Evolutionary conservation across 2,329 filamentous ascomycete species (phyloP).

Genomic region (Colletotrichum sansevieriae): DNA sequence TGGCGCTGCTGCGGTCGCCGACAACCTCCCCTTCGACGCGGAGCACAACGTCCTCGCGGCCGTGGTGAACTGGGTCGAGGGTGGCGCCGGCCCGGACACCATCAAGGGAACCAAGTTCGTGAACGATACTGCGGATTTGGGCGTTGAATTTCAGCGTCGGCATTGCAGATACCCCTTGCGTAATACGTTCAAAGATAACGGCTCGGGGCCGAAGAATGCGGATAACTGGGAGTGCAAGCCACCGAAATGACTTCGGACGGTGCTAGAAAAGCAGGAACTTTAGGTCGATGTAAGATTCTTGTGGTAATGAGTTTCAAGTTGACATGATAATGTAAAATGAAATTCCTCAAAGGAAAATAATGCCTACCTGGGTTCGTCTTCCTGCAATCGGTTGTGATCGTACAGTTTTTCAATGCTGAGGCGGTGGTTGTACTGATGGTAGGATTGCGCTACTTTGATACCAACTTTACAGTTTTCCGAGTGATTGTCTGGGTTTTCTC

Average conservation of each 20-base stretch:
- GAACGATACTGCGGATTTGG: slow-evolving; percentile 37
- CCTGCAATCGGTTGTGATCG: no score
- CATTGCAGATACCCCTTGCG: slow-evolving; percentile 35
- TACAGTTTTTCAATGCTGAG: no score
- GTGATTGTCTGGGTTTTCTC: no score
- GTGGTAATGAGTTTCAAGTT: neutral
- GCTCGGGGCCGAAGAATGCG: neutral
- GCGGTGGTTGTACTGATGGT: no score
- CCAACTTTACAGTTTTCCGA: no score
- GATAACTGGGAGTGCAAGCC: slow-evolving; percentile 29
- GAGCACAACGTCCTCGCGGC: slow-evolving; percentile 60
- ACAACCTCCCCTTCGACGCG: slow-evolving; percentile 48
- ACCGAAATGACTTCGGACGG: neutral
- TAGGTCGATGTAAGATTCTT: neutral
- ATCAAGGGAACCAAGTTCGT: slow-evolving; percentile 53
- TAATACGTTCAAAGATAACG: neutral
- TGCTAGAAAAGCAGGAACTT: neutral
- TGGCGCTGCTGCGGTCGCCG: slow-evolving; percentile 34
- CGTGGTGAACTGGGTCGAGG: slow-evolving; percentile 63
- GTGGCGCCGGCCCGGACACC: slow-evolving; percentile 55
- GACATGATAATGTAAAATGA: neutral
- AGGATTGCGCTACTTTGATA: no score
- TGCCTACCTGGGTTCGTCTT: no score
- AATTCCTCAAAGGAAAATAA: no score
- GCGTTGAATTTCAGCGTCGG: slow-evolving; percentile 28